A percentile compares a stretch with the other conserved stretches of the same genome.
phyloP scores from a whole-genome alignment of 345 rosid genomes.

The Angophora floribunda region DNA sequence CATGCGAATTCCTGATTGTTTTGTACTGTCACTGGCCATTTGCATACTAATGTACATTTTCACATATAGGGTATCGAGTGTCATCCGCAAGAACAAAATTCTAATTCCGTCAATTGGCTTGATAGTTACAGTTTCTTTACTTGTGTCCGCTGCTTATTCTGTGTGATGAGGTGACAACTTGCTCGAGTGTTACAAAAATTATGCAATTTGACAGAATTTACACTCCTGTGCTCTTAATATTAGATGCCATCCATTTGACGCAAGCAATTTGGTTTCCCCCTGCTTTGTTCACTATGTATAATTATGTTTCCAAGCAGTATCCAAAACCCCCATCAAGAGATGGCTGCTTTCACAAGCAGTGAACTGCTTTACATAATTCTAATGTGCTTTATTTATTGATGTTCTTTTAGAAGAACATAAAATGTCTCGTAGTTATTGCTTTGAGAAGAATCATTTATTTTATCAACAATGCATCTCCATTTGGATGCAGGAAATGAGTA shows the following conservation, averaged over 20 bases:
- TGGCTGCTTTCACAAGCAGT: neutral
- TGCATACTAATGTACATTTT: neutral
- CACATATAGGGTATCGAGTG: neutral
- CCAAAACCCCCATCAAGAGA: neutral
- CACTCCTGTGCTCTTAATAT: neutral
- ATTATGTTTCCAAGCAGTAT: neutral
- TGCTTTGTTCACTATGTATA: neutral
- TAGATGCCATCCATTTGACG: neutral
- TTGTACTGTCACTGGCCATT: neutral
- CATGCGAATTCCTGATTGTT: neutral
- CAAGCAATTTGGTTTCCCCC: neutral
- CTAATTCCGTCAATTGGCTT: neutral
- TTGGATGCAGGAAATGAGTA: constrained; percentile 53
- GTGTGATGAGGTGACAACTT: neutral
- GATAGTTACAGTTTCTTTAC: neutral
- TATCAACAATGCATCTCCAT: constrained; percentile 37
- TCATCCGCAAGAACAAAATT: neutral
- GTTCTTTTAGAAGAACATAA: constrained; percentile 21
- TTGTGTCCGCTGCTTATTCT: neutral
- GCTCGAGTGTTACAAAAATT: neutral
- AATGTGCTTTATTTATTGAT: neutral
- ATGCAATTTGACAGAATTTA: neutral
- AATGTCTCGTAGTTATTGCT: constrained; percentile 13
- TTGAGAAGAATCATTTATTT: neutral
- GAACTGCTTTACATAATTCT: neutral